A percentile compares a stretch with the other conserved stretches of the same genome.
Conservation (phyloP, 495 filamentous ascomycete genomes). For the Penicillium manginii region DNA sequence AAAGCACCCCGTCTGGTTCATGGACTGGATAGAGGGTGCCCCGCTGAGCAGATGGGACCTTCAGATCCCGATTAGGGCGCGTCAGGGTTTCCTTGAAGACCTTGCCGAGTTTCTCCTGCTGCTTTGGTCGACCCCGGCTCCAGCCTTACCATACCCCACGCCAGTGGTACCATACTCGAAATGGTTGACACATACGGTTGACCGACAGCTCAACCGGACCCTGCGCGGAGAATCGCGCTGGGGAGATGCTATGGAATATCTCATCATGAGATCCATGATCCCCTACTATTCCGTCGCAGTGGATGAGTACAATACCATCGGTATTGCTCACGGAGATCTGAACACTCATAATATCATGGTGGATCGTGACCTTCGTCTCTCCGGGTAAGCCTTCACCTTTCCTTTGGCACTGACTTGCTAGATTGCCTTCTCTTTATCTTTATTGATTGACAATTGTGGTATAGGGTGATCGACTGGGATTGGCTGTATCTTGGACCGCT, state of each 20-base stretch:
- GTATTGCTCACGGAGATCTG: slow-evolving; percentile 1
- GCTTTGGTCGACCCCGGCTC: slow-evolving; percentile 1
- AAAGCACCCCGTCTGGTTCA: slow-evolving; percentile 1
- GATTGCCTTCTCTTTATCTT: neutral
- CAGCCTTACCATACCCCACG: neutral
- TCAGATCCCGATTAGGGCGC: neutral
- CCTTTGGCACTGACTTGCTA: neutral
- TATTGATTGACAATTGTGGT: neutral
- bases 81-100: neutral
- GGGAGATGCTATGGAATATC: slow-evolving; percentile 1
- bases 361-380: neutral
- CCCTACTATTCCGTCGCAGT: neutral
- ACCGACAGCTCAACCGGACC: neutral
- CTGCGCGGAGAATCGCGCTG: neutral
- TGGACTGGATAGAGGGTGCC: neutral
- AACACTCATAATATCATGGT: slow-evolving; percentile 3
- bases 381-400: slow-evolving; percentile 1
- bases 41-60: neutral
- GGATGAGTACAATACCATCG: neutral
- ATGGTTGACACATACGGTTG: neutral
- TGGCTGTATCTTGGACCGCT: neutral
- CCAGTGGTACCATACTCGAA: neutral
- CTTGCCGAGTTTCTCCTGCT: slow-evolving; percentile 2
- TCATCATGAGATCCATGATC: slow-evolving; percentile 6
- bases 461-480: slow-evolving; percentile 4